Base-by-base conservation (phyloP, 2,329 filamentous ascomycete genomes). In the Talaromyces pinophilus region DNA sequence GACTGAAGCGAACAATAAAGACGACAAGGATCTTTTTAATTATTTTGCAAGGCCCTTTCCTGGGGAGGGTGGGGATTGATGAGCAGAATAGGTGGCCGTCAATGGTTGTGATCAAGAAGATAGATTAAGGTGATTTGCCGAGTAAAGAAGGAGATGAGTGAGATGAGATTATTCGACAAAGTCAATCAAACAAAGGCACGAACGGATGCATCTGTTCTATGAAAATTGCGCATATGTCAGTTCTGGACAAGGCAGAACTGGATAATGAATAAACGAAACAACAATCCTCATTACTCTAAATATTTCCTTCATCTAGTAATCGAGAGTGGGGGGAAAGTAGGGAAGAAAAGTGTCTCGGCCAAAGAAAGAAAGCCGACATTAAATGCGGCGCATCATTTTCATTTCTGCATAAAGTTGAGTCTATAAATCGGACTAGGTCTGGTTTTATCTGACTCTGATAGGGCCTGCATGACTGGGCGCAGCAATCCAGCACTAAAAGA, bases 321-420 rank as follows among this genome's bases (percentile, higher is more conserved):
- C 25, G 40, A 62, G 59, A 30, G 66, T 66, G 66, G 63, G 57
- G 57, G 35, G 38, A 3, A 44, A 60, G 57, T 38, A 28, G 38
- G 38, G 17, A 40, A 46, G 19, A 40, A 28, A 46, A 25, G 19
- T 62, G 46, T 61, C 55, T 67, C 38, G 55, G 59, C 62, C 65
- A 67, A 62, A 67, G 55, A 62, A 62, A 67, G 65, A 62, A 55
- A 59, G 42, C 28, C 54, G 54, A 67, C 33, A 40, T 66, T 52
- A 44, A 65, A 61, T 67, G 66, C 66, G 66, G 63, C 66, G 66
- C 59, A 67, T 67, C 63, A 66, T 52, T 48, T 55, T 62, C 48
- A 66, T 17, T 59, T 59, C 59, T 62, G 63, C 66, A 65, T 55
- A 63, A 48, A 63, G 55, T 63, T 52, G 55, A 59, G n/a, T 61